Base-by-base conservation (phyloP, 2,329 filamentous ascomycete genomes). In the Colletotrichum sp. region DNA sequence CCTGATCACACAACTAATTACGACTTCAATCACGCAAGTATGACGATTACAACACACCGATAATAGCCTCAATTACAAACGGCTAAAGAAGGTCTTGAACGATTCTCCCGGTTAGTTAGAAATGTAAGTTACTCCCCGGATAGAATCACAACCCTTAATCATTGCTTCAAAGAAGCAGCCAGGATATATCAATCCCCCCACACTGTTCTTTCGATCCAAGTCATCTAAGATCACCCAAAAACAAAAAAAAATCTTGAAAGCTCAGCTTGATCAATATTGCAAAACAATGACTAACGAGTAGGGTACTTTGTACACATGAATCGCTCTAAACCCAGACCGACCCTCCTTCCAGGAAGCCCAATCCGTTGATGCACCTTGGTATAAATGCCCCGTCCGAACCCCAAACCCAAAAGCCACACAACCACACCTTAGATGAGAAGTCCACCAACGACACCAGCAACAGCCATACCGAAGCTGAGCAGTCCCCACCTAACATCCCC, bases 401-500 rank as follows among this genome's bases (percentile, higher is more conserved):
- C 30, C 52, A 27, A 59, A 25, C 16, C 11, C 3, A 62, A 49
- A 44, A 22, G 11, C 25, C 25, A 44, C 6, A 16, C 13, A 49
- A 70, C 16, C 16, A 2, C 6, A 7, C 8, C 30, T 68, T 71
- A 78, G 36, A 78, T 55, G 61, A 78, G 71, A 5, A 78, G 67
- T 0, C 77, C 77, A 13, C 77, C 77, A 25, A 77, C 52, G 36
- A 78, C 29, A 32, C 74, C 77, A 1, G 77, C 70, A 30, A 76
- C 62, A 36, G 75, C 77, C 36, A 77, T 49, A 16, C 77, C 70
- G 2, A 75, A 19, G 70, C 74, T 75, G 44, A 78, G 44, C 13
- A 78, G 62, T 1, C 74, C 77, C 77, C 74, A 78, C 19, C 71
- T 62, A 5, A 77, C 67, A 22, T 71, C 63, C 34, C 74, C 74